Evolutionary conservation across 2,329 filamentous ascomycete genomes (phyloP), one percentile per base, ranked within the genome.

Genomic region (Beauveria brongniartii): DNA sequence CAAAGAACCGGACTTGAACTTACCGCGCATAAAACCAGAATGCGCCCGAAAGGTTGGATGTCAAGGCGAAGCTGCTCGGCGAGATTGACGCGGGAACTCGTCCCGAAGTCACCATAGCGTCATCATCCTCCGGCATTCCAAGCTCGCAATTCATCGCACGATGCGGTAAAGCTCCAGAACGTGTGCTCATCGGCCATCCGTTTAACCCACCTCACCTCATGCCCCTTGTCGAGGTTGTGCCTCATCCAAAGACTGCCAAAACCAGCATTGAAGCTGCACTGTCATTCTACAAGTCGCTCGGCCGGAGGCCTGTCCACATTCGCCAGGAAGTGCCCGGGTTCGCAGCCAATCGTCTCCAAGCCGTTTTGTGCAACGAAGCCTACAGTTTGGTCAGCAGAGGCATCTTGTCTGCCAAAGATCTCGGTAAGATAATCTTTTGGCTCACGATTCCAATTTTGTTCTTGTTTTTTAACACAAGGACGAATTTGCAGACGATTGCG

Each of bases 201-300:
- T 79, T 79, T 69, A 79, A 80, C 63, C 78, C 78, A 9, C 77
- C 77, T 6, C 77, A 80, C 63, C 67, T 80, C 20, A 76, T 80
- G 22, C 77, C 77, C 1, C 69, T 80, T 16, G 75, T 80, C 22
- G 77, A 80, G 65, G 73, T 80, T 0, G 77, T 78, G 1, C 73
- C 72, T 9, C 71, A 74, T 2, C 53, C 63, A 1, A 64, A 66
- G 46, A 77, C 75, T 0, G 61, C 67, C 5, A 18, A 61, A 1
- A 59, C 58, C 0, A 64, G 67, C 6, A 65, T 73, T 20, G 50
- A 64, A 3, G 61, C 61, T 9, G 69, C 74, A 1, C 70, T 75
- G 64, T 64, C 51, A 0, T 78, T 79, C 62, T 80, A 78, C 66
- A 65, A 64, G 9, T 62, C 46, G 5, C 64, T 78, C 2, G 77